Percentiles rank a stretch among this genome's conserved stretches.
phyloP scores from a whole-genome alignment of 2,329 filamentous ascomycete species.

The Lomentospora prolificans region DNA sequence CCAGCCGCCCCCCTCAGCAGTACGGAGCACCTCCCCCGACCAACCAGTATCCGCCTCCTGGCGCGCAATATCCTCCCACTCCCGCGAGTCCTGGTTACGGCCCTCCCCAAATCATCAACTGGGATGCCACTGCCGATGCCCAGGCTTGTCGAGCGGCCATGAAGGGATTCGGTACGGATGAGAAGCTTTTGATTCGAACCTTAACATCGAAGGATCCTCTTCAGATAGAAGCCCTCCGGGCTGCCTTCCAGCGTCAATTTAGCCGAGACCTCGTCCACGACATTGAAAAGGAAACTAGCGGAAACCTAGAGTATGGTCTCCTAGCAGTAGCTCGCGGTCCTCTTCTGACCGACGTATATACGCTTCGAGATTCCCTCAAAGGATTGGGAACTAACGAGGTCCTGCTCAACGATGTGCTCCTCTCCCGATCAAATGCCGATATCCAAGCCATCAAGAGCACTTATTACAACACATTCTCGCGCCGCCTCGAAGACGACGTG shows the following conservation, averaged over 20 bases:
- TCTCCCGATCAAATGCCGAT: constrained; percentile 78
- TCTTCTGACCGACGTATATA: constrained; percentile 63
- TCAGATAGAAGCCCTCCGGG: constrained; percentile 60
- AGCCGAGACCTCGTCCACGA: constrained; percentile 63
- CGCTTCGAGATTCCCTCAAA: constrained; percentile 61
- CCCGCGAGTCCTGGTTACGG: constrained; percentile 67
- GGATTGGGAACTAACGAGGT: constrained; percentile 80
- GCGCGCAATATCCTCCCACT: constrained; percentile 31
- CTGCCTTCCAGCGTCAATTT: constrained; percentile 55
- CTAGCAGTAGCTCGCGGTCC: constrained; percentile 71
- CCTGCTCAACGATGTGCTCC: constrained; percentile 76
- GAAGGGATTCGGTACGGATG: constrained; percentile 90
- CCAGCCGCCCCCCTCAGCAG: constrained; percentile 18
- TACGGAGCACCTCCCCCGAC: constrained; percentile 30
- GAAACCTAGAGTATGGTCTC: constrained; percentile 66
- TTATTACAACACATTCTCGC: constrained; percentile 59
- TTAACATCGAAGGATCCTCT: constrained; percentile 67
- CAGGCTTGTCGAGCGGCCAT: constrained; percentile 69
- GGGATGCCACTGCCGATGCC: constrained; percentile 60
- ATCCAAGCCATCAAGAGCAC: constrained; percentile 73
- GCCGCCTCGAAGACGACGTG: constrained; percentile 61
- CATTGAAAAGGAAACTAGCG: constrained; percentile 65
- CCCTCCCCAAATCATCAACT: constrained; percentile 57
- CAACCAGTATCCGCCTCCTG: constrained; percentile 4
- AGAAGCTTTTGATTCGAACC: constrained; percentile 61